phyloP scores from a whole-genome alignment of 495 filamentous ascomycete species.

The Hypoxylon fuscum region DNA sequence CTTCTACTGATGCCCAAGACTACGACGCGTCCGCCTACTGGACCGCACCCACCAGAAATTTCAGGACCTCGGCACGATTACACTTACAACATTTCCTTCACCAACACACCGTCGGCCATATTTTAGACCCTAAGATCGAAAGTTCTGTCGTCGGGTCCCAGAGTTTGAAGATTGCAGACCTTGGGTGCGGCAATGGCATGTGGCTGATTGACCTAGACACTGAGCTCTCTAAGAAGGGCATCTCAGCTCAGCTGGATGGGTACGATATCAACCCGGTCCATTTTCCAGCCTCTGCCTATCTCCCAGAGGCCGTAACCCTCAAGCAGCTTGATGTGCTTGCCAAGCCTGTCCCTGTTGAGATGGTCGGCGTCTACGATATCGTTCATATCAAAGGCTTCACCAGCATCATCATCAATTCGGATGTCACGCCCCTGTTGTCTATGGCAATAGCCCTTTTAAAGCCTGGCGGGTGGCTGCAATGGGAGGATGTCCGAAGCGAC shows the following conservation, averaged over 20 bases:
- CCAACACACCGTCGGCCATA: constrained; percentile 7
- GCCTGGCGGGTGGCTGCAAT: constrained; percentile 24
- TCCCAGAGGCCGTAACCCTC: constrained; percentile 33
- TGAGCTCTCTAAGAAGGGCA: constrained; percentile 3
- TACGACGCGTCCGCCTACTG: constrained; percentile 10
- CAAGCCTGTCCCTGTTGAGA: constrained; percentile 14
- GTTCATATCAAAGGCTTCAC: constrained; percentile 31
- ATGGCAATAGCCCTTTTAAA: constrained; percentile 27
- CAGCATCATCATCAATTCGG: constrained; percentile 20
- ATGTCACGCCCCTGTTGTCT: constrained; percentile 20
- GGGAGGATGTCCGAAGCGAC: constrained; percentile 10
- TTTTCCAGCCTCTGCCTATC: constrained; percentile 13
- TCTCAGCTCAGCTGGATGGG: constrained; percentile 12
- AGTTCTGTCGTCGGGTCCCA: neutral
- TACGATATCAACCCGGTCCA: constrained; percentile 29
- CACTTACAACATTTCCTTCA: constrained; percentile 17
- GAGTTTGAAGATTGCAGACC: constrained; percentile 12
- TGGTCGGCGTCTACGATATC: constrained; percentile 32
- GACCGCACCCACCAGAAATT: constrained; percentile 13
- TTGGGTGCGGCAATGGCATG: constrained; percentile 19
- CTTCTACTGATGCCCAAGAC: neutral
- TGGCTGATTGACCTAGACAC: constrained; percentile 6
- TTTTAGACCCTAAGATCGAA: constrained; percentile 5
- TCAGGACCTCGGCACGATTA: constrained; percentile 15
- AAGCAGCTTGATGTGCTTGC: constrained; percentile 17